These are phyloP conservation scores for Calonectria montana DNA, from an alignment of 2,329 filamentous ascomycete species.

Conservation along the genomic window DNA sequence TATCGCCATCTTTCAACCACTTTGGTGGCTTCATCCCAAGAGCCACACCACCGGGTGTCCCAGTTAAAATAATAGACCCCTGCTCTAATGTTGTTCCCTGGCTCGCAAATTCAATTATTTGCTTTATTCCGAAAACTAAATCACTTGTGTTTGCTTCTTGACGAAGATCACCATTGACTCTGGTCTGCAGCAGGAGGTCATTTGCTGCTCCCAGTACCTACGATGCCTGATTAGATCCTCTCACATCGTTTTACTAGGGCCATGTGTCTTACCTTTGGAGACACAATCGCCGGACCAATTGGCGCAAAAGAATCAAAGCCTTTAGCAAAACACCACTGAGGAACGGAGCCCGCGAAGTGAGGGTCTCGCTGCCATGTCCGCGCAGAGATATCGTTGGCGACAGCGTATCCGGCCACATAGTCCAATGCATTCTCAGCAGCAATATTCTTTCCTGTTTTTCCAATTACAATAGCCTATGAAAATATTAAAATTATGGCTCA, in stretches of 20 bases:
- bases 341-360: neutral
- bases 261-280: neutral
- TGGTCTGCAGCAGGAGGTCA: neutral
- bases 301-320: neutral
- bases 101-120: neutral
- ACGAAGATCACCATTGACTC: neutral
- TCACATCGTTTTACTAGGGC: fast-evolving
- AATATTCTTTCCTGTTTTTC: neutral
- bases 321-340: neutral
- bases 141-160: neutral
- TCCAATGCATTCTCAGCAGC: neutral
- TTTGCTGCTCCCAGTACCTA: neutral
- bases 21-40: neutral
- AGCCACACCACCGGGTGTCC: neutral
- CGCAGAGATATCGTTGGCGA: neutral
- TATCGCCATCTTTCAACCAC: neutral
- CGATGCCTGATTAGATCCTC: neutral
- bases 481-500: neutral
- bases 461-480: neutral
- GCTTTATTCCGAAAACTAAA: neutral
- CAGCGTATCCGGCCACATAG: neutral
- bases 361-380: neutral
- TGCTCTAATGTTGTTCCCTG: neutral
- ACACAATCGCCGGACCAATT: neutral
- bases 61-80: neutral